Base-by-base conservation (phyloP, 2,329 filamentous ascomycete species). In the Ceratocystis eucalypticola region DNA sequence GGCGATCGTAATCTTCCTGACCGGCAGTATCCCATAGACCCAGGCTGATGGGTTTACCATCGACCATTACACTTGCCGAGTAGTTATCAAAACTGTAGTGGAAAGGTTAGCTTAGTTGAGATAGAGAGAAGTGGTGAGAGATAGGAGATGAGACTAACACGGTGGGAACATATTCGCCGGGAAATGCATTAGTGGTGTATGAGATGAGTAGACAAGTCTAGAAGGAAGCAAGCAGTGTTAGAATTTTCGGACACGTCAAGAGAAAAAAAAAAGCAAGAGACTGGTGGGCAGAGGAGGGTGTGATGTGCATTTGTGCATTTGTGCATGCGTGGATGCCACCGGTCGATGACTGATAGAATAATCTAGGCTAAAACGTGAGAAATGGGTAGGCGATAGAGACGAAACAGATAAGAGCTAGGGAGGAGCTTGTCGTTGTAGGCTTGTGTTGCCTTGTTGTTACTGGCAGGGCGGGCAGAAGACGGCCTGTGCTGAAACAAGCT, bases 111-210 rank as follows among this genome's bases (percentile, higher is more conserved):
- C 15, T 6, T 41, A 41, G 15, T 30, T n/a, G 44, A 61, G 41
- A 20, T 41, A 55, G 53, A 20, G 41, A 5, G 8, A 25, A 1
- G 28, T n/a, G 8, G 50, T 5, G 5, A 15, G n/a, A 20, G 30
- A 41, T 17, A 45, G 45, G 15, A 53, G 30, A 46, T 45, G 22
- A 50, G 44, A 82, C 88, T 77, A 80, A 94, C 89, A 99, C 94
- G 73, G 94, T 99, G 71, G 94, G 94, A 72, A 99, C 97, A 79
- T 99, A 99, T 82, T 99, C 94, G 77, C 94, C 94, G n/a, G 94
- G 94, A 77, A 99, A 99, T 71, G 94, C 94, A 80, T 97, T 99
- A 70, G 94, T 99, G 70, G 94, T 97, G 80, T 99, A 99, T 65
- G 93, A 97, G 76, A 99, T 99, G 73, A 99, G 87, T 68, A 99